These are phyloP conservation scores for Hyphodiscus hymeniophilus DNA, from an alignment of 495 filamentous ascomycete species.

Conservation along the genomic window DNA sequence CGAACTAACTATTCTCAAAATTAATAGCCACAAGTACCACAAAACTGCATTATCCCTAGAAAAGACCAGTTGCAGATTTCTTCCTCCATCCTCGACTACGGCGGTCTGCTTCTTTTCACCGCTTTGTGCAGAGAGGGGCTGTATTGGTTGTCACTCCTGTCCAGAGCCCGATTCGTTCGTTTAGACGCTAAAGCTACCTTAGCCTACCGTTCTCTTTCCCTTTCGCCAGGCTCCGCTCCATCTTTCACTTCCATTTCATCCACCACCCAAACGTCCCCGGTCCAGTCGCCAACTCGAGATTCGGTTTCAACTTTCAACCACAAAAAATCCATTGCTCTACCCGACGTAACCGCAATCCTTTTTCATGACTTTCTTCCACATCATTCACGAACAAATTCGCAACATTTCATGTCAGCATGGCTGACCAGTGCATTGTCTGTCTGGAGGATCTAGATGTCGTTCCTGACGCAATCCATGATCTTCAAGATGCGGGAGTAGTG, in stretches of 20 bases:
- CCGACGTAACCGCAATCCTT: constrained; percentile 14
- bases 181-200: not conserved
- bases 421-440: constrained; percentile 94
- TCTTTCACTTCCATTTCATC: not conserved
- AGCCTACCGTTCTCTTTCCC: not conserved
- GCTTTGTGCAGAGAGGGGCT: not conserved
- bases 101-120: too few relatives aligned
- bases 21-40: too few relatives aligned
- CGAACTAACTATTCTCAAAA: too few relatives aligned
- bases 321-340: constrained; percentile 10
- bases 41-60: too few relatives aligned
- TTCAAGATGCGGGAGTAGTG: constrained; percentile 32
- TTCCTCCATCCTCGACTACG: too few relatives aligned
- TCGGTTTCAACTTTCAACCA: constrained; percentile 9
- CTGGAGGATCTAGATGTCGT: constrained; percentile 73
- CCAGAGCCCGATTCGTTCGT: not conserved
- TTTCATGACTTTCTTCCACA: constrained; percentile 31
- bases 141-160: not conserved
- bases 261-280: not conserved
- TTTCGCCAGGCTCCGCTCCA: not conserved
- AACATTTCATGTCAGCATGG: constrained; percentile 44
- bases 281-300: not conserved
- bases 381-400: constrained; percentile 4
- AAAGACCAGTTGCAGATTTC: too few relatives aligned
- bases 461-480: constrained; percentile 20